phyloP scores from a whole-genome alignment of 2,329 filamentous ascomycete genomes.

The Colletotrichum sp. region DNA sequence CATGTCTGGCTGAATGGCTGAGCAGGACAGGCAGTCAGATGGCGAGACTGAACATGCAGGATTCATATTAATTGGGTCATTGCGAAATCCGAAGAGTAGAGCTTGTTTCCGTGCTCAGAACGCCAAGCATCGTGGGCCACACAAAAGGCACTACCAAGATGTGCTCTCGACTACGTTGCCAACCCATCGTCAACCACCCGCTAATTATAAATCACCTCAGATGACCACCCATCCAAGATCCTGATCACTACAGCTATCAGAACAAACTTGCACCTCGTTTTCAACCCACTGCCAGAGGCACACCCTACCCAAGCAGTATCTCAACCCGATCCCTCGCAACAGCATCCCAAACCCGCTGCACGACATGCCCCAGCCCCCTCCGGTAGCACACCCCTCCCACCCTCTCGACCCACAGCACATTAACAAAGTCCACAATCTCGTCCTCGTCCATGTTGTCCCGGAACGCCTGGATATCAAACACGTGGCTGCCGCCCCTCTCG shows the following conservation, averaged over 20 bases:
- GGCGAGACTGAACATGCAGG: background rate
- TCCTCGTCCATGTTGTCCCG: slow-evolving; percentile 46
- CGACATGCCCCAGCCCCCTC: slow-evolving; percentile 46
- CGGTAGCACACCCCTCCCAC: slow-evolving; percentile 47
- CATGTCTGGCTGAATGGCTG: background rate
- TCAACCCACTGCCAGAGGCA: background rate
- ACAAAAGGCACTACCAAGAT: background rate
- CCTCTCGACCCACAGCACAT: slow-evolving; percentile 52
- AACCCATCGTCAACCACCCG: background rate
- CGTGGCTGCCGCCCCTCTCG: slow-evolving; percentile 35
- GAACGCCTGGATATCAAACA: slow-evolving; percentile 39
- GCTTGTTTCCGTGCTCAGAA: background rate
- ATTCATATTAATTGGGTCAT: background rate
- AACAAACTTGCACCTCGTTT: background rate
- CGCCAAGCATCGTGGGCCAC: background rate
- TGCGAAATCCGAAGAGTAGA: background rate
- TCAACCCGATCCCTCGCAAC: slow-evolving; percentile 44
- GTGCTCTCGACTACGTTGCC: background rate
- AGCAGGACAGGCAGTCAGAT: background rate
- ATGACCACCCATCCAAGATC: background rate
- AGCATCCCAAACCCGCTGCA: slow-evolving; percentile 45
- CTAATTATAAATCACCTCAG: background rate
- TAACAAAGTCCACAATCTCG: slow-evolving; percentile 49
- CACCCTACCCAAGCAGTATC: slow-evolving; percentile 42
- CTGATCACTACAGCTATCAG: background rate